Base-by-base conservation (phyloP, 306 rosid species). In the Rosa rugosa region DNA sequence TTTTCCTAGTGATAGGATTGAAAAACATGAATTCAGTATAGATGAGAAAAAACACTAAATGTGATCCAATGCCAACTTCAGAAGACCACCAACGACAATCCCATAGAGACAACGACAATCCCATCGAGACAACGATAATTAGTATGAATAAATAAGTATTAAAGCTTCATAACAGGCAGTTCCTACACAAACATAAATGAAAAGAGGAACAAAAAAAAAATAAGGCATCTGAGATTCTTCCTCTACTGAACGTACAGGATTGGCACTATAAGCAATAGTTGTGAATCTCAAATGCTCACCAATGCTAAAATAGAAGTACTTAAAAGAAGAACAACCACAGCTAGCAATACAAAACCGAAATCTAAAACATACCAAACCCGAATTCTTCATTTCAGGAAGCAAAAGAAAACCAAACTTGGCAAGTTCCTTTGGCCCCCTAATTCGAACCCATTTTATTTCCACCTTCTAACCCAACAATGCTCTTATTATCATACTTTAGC, bases 211-310 rank as follows among this genome's bases (percentile, higher is more conserved):
- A 27, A 27, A 27, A 10, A 42, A n/a, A 22, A 67, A 76, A 74
- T 0, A 73, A 77, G 79, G 80, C 82, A 77, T 31, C 56, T 57
- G 89, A 85, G 83, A 85, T 69, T 80, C 84, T 77, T n/a, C 46
- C 78, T 68, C 84, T 17, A 66, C 83, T 18, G 80, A 31, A 77
- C 73, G 77, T 62, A 71, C 78, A 76, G 73, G 73, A 72, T 72
- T 44, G 72, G 78, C 84, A 75, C 34, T 57, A 44, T 25, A 57
- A 11, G 84, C 84, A 80, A 82, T 82, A 87, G 36, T 73, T 76
- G 13, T 63, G 77, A 87, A 87, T 87, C 90, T 81, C 88, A 86
- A 86, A 86, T 78, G 81, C 91, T 80, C 70, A 85, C 71, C 70
- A 67, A 53, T 40, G 81, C 80, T 38, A 44, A 47, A 1, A 22